These are phyloP conservation scores for Colletotrichum tofieldiae DNA, from an alignment of 2,329 filamentous ascomycete species.

Conservation along the genomic window DNA sequence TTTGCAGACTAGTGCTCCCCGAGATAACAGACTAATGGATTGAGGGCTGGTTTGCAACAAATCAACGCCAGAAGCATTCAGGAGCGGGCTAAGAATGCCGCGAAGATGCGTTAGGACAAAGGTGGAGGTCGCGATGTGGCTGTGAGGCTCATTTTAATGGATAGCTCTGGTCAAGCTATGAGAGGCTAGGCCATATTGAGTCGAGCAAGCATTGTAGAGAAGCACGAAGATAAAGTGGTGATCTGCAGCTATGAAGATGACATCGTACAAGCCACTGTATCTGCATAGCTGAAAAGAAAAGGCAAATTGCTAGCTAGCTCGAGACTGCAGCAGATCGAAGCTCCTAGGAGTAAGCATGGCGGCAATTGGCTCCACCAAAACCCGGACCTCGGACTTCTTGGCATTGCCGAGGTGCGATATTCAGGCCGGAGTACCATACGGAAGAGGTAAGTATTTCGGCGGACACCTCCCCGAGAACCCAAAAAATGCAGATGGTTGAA, in stretches of 20 bases:
- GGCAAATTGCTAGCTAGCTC: neutral
- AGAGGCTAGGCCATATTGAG: neutral
- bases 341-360: constrained; percentile 1
- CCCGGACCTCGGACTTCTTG: constrained; percentile 43
- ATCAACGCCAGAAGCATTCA: neutral
- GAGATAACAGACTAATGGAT: too few species aligned
- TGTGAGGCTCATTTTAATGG: neutral
- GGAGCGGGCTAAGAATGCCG: neutral
- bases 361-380: constrained; percentile 14
- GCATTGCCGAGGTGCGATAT: constrained; percentile 38
- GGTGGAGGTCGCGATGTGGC: neutral
- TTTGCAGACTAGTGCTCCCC: neutral
- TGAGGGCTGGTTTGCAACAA: neutral
- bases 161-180: neutral
- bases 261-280: too few species aligned
- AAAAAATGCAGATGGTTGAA: neutral
- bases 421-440: neutral
- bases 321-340: neutral
- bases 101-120: neutral
- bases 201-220: neutral
- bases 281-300: neutral
- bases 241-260: neutral
- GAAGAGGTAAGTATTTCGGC: constrained; percentile 21
- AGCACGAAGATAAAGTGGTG: neutral
- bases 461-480: neutral